Percentiles rank a stretch among this genome's conserved stretches.
These are phyloP conservation scores for Paecilomyces variotii DNA, from an alignment of 2,329 filamentous ascomycete genomes.

Conservation along the genomic window DNA sequence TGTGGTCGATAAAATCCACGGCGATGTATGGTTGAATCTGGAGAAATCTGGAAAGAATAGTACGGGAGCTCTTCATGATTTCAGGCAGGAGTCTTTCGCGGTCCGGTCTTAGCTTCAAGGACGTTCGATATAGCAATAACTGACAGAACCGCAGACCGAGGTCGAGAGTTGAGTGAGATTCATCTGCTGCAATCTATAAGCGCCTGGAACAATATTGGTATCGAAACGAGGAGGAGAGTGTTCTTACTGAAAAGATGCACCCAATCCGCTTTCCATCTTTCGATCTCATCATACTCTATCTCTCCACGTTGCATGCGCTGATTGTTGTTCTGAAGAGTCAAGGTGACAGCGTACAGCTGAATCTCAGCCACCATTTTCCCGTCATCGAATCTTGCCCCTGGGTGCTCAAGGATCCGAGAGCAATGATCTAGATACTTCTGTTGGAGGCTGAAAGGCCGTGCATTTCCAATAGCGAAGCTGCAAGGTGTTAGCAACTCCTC, in stretches of 20 bases:
- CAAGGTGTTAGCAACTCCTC: background rate
- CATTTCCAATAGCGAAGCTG: slow-evolving; percentile 2
- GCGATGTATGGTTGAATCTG: slow-evolving; percentile 20
- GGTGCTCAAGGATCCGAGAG: slow-evolving; percentile 1
- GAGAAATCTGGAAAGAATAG: slow-evolving; percentile 22
- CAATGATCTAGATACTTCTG: slow-evolving; percentile 4
- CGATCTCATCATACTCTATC: slow-evolving; percentile 1
- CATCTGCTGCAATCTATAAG: slow-evolving; percentile 13
- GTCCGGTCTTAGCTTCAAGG: slow-evolving; percentile 17
- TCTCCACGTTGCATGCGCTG: background rate
- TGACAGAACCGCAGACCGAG: slow-evolving; percentile 29
- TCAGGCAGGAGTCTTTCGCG: slow-evolving; percentile 18
- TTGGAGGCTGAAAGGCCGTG: slow-evolving; percentile 1
- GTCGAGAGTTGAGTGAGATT: slow-evolving; percentile 22
- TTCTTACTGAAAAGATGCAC: slow-evolving; percentile 3
- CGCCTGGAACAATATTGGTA: background rate
- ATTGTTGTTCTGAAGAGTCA: slow-evolving; percentile 1
- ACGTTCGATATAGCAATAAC: slow-evolving; percentile 25
- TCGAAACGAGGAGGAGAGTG: background rate
- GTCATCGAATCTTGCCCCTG: slow-evolving; percentile 1
- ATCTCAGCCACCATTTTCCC: slow-evolving; percentile 3
- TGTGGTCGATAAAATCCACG: slow-evolving; percentile 21
- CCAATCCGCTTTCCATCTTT: slow-evolving; percentile 1
- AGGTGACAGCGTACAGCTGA: slow-evolving; percentile 1
- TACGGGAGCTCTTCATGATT: slow-evolving; percentile 20